Evolutionary conservation across 495 filamentous ascomycete genomes (phyloP).

Genomic region (Rostrohypoxylon terebratum): DNA sequence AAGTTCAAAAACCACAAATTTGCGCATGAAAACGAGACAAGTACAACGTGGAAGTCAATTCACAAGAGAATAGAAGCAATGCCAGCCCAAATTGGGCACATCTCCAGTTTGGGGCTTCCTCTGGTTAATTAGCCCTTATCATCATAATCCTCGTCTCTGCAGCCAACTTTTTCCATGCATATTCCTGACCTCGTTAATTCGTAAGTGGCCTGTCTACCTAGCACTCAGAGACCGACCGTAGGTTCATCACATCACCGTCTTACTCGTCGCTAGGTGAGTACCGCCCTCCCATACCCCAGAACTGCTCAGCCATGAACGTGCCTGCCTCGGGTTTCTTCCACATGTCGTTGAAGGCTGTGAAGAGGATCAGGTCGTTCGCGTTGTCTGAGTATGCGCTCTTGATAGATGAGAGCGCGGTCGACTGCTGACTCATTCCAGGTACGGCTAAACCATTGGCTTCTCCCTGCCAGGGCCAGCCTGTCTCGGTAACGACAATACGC

Average conservation of each 20-base stretch:
- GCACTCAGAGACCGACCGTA: not conserved
- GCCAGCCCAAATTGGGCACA: constrained; percentile 45
- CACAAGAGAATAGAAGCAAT: constrained; percentile 45
- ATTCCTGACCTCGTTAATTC: constrained; percentile 42
- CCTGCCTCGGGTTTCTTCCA: constrained; percentile 79
- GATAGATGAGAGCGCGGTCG: constrained; percentile 71
- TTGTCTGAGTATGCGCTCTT: constrained; percentile 61
- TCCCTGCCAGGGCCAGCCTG: constrained; percentile 84
- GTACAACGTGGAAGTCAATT: constrained; percentile 32
- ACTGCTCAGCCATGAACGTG: constrained; percentile 77
- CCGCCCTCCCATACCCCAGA: constrained; percentile 70
- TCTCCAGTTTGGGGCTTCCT: constrained; percentile 28
- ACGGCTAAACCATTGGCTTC: constrained; percentile 71
- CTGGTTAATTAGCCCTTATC: constrained; percentile 21
- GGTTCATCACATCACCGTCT: not conserved
- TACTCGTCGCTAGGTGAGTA: constrained; percentile 46
- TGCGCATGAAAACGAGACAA: not conserved
- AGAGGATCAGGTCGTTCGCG: constrained; percentile 69
- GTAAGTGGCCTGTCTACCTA: not conserved
- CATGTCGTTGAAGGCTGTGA: constrained; percentile 77
- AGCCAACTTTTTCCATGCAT: constrained; percentile 40
- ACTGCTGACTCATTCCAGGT: constrained; percentile 72
- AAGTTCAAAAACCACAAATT: not conserved
- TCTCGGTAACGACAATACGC: constrained; percentile 70
- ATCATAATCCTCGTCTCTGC: constrained; percentile 20